Percentiles rank a stretch among this genome's conserved stretches.
Evolutionary conservation across 1,284 basidiomycete species (phyloP).

Genomic region (Pseudozyma hubeiensis): DNA sequence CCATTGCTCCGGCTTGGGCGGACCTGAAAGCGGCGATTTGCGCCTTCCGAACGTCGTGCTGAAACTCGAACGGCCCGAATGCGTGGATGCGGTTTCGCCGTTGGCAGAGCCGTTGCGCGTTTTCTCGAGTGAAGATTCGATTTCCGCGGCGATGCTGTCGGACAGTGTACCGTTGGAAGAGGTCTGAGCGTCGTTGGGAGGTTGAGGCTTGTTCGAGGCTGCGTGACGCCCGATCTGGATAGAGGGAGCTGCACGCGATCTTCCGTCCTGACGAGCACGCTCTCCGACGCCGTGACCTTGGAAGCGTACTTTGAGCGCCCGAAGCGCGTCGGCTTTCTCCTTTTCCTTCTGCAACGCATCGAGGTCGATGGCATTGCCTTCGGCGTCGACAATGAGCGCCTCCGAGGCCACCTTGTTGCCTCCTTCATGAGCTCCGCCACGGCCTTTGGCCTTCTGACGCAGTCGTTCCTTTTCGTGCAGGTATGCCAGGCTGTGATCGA

Average conservation of each 20-base stretch:
- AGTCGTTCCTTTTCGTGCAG: slow-evolving; percentile 51
- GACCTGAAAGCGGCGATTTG: slow-evolving; percentile 14
- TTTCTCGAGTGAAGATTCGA: slow-evolving; percentile 36
- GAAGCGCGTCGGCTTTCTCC: slow-evolving; percentile 57
- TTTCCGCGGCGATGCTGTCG: slow-evolving; percentile 30
- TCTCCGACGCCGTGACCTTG: slow-evolving; percentile 51
- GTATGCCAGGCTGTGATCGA: slow-evolving; percentile 55
- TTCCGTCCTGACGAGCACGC: slow-evolving; percentile 15
- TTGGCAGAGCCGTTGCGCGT: slow-evolving; percentile 6
- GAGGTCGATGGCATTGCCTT: slow-evolving; percentile 43
- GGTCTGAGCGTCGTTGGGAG: background rate
- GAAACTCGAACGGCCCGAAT: slow-evolving; percentile 32
- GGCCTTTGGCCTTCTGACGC: slow-evolving; percentile 41
- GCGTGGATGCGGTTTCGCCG: slow-evolving; percentile 16
- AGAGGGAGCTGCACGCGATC: slow-evolving; percentile 18
- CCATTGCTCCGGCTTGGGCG: background rate
- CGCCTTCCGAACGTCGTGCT: slow-evolving; percentile 49
- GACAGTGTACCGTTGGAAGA: slow-evolving; percentile 8
- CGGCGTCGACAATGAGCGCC: slow-evolving; percentile 26
- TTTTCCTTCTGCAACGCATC: slow-evolving; percentile 52
- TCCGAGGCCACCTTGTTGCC: slow-evolving; percentile 4
- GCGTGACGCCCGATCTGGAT: slow-evolving; percentile 34
- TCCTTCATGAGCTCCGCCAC: slow-evolving; percentile 6
- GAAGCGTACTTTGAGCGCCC: slow-evolving; percentile 52
- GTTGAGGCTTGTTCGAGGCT: background rate